These are phyloP conservation scores for Erysimum pusillum DNA, from an alignment of 441 rosid species.

Conservation along the genomic window DNA sequence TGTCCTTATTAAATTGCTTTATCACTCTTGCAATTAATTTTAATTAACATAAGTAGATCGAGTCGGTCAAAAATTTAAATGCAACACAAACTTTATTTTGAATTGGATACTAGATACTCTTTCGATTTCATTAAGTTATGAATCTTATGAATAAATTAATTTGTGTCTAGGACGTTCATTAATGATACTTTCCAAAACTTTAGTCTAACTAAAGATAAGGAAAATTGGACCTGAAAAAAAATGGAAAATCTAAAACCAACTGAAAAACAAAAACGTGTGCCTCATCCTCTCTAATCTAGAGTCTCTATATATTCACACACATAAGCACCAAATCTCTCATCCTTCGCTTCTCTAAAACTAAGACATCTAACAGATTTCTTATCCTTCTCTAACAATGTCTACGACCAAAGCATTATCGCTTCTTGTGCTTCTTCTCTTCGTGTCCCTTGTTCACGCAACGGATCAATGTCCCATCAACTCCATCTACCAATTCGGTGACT, in stretches of 20 bases:
- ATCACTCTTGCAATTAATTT: not conserved
- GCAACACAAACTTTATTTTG: too few relatives aligned
- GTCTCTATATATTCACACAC: not conserved
- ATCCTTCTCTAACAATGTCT: slow-evolving; percentile 17
- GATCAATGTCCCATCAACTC: slow-evolving; percentile 37
- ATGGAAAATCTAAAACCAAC: not conserved
- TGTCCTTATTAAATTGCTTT: not conserved
- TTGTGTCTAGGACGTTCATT: not conserved
- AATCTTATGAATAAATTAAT: too few relatives aligned
- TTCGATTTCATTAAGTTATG: not conserved
- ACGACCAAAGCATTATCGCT: slow-evolving; percentile 19
- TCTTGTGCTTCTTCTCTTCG: slow-evolving; percentile 23
- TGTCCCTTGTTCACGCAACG: slow-evolving; percentile 22
- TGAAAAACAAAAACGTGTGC: not conserved
- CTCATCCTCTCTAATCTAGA: not conserved
- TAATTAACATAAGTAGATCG: too few relatives aligned
- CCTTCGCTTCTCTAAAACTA: not conserved
- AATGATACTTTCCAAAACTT: not conserved
- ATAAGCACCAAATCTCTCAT: slow-evolving; percentile 16
- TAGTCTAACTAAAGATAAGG: not conserved
- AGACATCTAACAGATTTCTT: slow-evolving; percentile 7
- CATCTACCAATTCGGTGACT: slow-evolving; percentile 50
- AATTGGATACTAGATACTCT: too few relatives aligned
- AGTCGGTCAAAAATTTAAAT: not conserved
- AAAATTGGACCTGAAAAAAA: not conserved